These are phyloP conservation scores for Calocybe gangraenosa DNA, from an alignment of 768 basidiomycete species.

Conservation along the genomic window DNA sequence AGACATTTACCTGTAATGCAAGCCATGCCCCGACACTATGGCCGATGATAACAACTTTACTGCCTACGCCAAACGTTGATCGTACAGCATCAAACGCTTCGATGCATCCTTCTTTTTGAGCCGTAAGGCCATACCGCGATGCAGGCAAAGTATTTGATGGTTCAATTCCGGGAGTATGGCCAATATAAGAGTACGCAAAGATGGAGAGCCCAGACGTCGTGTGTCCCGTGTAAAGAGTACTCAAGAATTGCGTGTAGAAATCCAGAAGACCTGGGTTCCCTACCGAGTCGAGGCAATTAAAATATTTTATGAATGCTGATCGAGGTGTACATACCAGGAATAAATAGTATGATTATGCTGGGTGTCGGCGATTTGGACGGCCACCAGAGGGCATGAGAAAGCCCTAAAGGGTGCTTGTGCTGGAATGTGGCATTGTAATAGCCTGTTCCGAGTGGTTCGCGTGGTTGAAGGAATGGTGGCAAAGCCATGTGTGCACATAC, in stretches of 20 bases:
- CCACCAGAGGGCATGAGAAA: constrained; percentile 55
- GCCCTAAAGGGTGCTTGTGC: constrained; percentile 33
- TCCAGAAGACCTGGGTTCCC: constrained; percentile 57
- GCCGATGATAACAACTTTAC: constrained; percentile 46
- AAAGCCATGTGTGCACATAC: constrained; percentile 16
- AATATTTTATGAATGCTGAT: not conserved
- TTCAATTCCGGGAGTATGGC: constrained; percentile 48
- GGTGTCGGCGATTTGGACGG: constrained; percentile 25
- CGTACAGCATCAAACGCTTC: constrained; percentile 47
- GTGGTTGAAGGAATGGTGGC: constrained; percentile 29
- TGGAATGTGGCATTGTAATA: constrained; percentile 31
- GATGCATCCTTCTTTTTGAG: constrained; percentile 53
- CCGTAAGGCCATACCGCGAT: constrained; percentile 30
- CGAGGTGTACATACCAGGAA: constrained; percentile 35
- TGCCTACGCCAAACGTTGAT: constrained; percentile 24
- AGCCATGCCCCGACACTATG: constrained; percentile 80
- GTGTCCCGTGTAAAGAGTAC: constrained; percentile 38
- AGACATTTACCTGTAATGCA: constrained; percentile 44
- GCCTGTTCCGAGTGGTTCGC: not conserved
- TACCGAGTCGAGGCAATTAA: constrained; percentile 13
- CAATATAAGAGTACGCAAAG: constrained; percentile 59
- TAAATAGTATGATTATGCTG: constrained; percentile 39
- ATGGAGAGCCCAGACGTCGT: constrained; percentile 41
- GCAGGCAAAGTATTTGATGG: constrained; percentile 14
- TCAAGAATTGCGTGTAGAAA: constrained; percentile 67